phyloP scores from a whole-genome alignment of 345 rosid genomes.

The Arabis hirsuta region DNA sequence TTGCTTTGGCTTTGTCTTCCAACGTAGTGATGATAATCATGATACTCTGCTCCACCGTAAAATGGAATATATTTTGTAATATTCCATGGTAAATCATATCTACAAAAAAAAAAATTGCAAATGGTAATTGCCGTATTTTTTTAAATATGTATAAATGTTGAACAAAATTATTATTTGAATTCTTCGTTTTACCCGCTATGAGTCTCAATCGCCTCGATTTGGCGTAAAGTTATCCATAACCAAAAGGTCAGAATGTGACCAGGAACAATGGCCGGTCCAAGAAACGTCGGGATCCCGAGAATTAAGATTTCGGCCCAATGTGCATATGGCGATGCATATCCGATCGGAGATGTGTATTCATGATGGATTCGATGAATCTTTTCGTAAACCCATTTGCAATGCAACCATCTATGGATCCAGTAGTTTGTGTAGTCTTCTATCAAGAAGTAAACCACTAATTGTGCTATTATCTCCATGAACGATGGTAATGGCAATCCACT shows the following conservation, averaged over 20 bases:
- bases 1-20: constrained; percentile 92
- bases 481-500: constrained; percentile 76
- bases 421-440: constrained; percentile 82
- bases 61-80: constrained; percentile 72
- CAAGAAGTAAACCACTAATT: constrained; percentile 68
- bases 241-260: constrained; percentile 79
- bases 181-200: constrained; percentile 70
- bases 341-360: constrained; percentile 71
- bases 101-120: constrained; percentile 38
- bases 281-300: constrained; percentile 81
- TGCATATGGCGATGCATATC: constrained; percentile 74
- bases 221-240: constrained; percentile 79
- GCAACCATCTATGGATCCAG: constrained; percentile 79
- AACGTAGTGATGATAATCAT: constrained; percentile 87
- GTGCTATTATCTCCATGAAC: constrained; percentile 64
- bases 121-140: neutral
- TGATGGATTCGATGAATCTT: constrained; percentile 79
- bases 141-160: neutral
- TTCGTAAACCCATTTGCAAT: constrained; percentile 74
- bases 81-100: constrained; percentile 78
- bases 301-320: constrained; percentile 84
- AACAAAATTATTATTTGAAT: neutral
- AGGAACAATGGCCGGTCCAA: constrained; percentile 83
- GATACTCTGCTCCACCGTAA: constrained; percentile 87
- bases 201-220: constrained; percentile 78